A percentile compares a stretch with the other conserved stretches of the same genome.
Evolutionary conservation across 805 yeast species (phyloP).

Genomic region (Osmozyma mogii): DNA sequence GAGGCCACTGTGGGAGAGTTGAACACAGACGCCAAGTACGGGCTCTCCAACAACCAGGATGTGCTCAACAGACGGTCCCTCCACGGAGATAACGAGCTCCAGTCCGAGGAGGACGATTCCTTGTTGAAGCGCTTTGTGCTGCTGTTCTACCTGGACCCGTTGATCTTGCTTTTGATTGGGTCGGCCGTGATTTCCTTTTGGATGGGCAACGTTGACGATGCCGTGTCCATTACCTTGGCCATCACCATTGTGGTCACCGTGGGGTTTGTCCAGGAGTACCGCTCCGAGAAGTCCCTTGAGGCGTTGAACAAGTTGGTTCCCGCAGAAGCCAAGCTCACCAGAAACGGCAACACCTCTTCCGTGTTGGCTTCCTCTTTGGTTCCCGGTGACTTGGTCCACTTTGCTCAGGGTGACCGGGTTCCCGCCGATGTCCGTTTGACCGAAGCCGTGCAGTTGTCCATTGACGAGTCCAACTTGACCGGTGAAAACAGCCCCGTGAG

Average conservation of each 20-base stretch:
- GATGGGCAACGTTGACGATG: constrained; percentile 96
- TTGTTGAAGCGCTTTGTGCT: constrained; percentile 63
- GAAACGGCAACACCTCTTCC: constrained; percentile 72
- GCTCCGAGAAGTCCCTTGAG: constrained; percentile 90
- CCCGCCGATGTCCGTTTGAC: constrained; percentile 91
- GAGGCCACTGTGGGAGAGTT: constrained; percentile 61
- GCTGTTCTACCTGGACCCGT: constrained; percentile 84
- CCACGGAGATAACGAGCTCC: constrained; percentile 78
- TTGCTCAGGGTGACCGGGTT: constrained; percentile 87
- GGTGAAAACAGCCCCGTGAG: constrained; percentile 90
- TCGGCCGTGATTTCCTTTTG: constrained; percentile 80
- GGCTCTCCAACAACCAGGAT: constrained; percentile 65
- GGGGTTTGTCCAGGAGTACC: constrained; percentile 94
- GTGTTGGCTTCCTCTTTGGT: constrained; percentile 82
- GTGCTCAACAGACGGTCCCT: constrained; percentile 60
- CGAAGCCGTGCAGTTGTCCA: constrained; percentile 68
- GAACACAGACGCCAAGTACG: constrained; percentile 50
- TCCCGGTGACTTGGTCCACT: constrained; percentile 92
- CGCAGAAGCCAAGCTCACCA: constrained; percentile 87
- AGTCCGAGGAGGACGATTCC: constrained; percentile 69
- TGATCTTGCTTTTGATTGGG: constrained; percentile 80
- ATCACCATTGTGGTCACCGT: constrained; percentile 90
- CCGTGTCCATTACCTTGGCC: constrained; percentile 88
- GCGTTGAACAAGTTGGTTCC: constrained; percentile 92
- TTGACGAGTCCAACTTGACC: constrained; percentile 91